Evolutionary conservation across 345 rosid genomes (phyloP).

Genomic region (Kandelia obovata): DNA sequence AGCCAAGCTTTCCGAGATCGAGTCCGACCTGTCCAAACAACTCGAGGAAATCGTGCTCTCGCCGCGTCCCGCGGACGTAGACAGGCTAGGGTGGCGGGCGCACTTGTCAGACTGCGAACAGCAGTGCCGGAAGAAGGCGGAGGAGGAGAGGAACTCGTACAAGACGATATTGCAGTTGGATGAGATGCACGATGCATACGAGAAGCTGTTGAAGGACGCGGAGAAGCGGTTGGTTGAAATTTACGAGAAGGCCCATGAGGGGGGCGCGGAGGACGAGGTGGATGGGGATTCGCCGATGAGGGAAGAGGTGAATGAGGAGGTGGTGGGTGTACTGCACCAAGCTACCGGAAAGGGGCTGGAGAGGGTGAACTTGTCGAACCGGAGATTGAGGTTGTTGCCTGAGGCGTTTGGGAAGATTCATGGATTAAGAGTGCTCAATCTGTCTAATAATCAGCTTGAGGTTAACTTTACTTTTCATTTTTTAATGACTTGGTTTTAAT

Average conservation of each 20-base stretch:
- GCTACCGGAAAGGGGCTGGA: conserved; percentile 55
- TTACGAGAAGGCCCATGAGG: conserved; percentile 52
- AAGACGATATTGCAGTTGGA: conserved; percentile 60
- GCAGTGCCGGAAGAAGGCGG: conserved; percentile 49
- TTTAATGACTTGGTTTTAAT: background rate
- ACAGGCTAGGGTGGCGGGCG: conserved; percentile 49
- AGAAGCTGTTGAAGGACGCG: conserved; percentile 69
- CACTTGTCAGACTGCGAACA: conserved; percentile 57
- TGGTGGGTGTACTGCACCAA: conserved; percentile 56
- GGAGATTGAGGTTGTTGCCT: conserved; percentile 58
- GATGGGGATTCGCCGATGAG: conserved; percentile 17
- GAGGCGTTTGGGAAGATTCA: conserved; percentile 80
- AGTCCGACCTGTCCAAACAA: conserved; percentile 47
- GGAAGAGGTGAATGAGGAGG: conserved; percentile 50
- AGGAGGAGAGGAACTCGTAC: conserved; percentile 47
- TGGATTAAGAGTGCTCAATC: conserved; percentile 56
- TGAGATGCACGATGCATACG: conserved; percentile 76
- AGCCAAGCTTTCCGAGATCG: conserved; percentile 57
- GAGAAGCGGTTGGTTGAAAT: conserved; percentile 68
- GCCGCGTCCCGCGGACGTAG: conserved; percentile 47
- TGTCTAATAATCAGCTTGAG: conserved; percentile 73
- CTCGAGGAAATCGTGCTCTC: conserved; percentile 75
- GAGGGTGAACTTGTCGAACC: conserved; percentile 60
- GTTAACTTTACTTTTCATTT: conserved; percentile 26
- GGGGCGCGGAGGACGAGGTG: conserved; percentile 18